A percentile compares a stretch with the other conserved stretches of the same genome.
These are phyloP conservation scores for Omphalea diandra DNA, from an alignment of 441 rosid species.

Conservation along the genomic window DNA sequence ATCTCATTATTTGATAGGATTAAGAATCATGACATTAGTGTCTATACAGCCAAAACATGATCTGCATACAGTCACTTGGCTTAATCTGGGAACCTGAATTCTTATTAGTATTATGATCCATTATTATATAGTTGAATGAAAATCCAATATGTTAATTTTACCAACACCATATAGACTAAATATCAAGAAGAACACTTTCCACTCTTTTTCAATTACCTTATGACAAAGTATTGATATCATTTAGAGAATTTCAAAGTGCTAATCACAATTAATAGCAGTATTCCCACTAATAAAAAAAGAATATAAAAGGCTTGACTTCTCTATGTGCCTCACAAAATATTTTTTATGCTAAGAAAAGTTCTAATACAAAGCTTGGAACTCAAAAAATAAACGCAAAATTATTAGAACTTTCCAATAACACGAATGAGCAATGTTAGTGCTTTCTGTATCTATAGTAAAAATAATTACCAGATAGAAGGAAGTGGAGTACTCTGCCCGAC, in stretches of 20 bases:
- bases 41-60: neutral
- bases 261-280: neutral
- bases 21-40: neutral
- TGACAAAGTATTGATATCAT: neutral
- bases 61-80: neutral
- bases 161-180: neutral
- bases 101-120: neutral
- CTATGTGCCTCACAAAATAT: neutral
- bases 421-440: slow-evolving; percentile 27
- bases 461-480: slow-evolving; percentile 79
- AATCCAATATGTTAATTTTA: neutral
- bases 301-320: neutral
- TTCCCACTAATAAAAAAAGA: neutral
- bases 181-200: neutral
- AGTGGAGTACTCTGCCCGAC: slow-evolving; percentile 48
- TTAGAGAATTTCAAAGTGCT: neutral
- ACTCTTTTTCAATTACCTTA: neutral
- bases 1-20: neutral
- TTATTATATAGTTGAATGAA: neutral
- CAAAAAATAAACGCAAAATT: neutral
- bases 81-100: neutral
- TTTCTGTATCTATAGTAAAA: slow-evolving; percentile 2
- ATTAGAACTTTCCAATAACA: neutral
- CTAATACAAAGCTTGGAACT: neutral
- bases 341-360: neutral